Evolutionary conservation across 2,329 filamentous ascomycete species (phyloP).

Genomic region (Myriosclerotinia duriaeana): DNA sequence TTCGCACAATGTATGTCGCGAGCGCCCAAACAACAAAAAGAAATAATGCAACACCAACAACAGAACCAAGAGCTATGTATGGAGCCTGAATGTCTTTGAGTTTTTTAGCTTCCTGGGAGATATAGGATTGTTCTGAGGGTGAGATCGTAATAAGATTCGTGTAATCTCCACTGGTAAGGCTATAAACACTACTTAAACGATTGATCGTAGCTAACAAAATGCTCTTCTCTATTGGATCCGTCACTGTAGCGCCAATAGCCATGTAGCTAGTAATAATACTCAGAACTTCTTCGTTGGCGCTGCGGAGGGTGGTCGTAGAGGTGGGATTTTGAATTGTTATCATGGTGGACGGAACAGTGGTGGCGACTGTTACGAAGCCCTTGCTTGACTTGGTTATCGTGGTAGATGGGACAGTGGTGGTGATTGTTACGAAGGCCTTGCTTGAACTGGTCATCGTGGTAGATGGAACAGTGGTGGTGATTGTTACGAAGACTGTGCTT

Average conservation of each 20-base stretch:
- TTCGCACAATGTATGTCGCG: not conserved
- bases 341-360: not conserved
- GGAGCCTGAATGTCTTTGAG: accelerated
- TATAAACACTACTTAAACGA: not conserved
- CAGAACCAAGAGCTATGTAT: not conserved
- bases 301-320: not conserved
- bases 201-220: not conserved
- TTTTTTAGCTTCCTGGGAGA: not conserved
- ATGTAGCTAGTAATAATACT: not conserved
- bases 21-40: not conserved
- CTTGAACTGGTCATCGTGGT: not conserved
- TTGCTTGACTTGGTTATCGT: not conserved
- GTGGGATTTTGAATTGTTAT: not conserved
- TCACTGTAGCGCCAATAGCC: not conserved
- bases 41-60: not conserved
- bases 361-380: too few relatives aligned
- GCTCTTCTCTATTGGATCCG: not conserved
- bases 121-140: not conserved
- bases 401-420: not conserved
- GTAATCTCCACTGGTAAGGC: not conserved
- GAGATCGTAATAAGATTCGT: not conserved
- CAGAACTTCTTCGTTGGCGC: not conserved
- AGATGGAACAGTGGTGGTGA: not conserved
- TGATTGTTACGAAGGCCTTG: too few relatives aligned
- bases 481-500: not conserved